These are phyloP conservation scores for Talaromyces sp. DNA, from an alignment of 2,329 filamentous ascomycete genomes.

Conservation along the genomic window DNA sequence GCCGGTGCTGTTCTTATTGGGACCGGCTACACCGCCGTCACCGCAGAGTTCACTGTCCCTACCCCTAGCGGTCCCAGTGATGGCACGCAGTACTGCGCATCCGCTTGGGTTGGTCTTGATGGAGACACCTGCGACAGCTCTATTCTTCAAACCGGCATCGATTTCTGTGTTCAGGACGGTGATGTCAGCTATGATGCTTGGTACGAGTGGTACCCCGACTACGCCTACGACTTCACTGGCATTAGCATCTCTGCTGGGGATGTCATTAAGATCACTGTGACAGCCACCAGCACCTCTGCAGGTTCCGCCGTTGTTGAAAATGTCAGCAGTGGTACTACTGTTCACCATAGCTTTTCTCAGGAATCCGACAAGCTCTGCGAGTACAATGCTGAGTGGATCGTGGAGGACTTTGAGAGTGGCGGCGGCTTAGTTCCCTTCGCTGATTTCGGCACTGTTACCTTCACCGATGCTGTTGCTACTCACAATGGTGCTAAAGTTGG, in stretches of 20 bases:
- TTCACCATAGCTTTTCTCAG: constrained; percentile 47
- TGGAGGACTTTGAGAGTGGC: constrained; percentile 49
- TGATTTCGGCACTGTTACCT: constrained; percentile 45
- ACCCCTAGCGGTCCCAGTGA: constrained; percentile 40
- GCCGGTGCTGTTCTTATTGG: constrained; percentile 53
- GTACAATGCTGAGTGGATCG: constrained; percentile 60
- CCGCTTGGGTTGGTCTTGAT: constrained; percentile 59
- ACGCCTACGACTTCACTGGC: constrained; percentile 13
- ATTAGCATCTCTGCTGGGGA: constrained; percentile 12
- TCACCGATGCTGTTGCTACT: constrained; percentile 29
- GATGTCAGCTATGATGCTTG: constrained; percentile 49
- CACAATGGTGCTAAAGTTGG: constrained; percentile 16
- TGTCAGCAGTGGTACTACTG: constrained; percentile 47
- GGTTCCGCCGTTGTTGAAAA: constrained; percentile 50
- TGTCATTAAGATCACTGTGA: constrained; percentile 6
- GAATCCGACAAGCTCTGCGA: constrained; percentile 42
- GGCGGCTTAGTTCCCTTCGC: constrained; percentile 41
- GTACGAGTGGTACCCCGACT: constrained; percentile 57
- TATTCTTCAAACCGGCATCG: constrained; percentile 55
- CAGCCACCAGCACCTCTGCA: constrained; percentile 10
- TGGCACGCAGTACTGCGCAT: constrained; percentile 29
- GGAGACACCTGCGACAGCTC: constrained; percentile 52
- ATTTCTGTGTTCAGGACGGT: constrained; percentile 45
- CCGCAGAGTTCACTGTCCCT: constrained; percentile 49
- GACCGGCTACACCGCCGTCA: constrained; percentile 44